phyloP scores from a whole-genome alignment of 768 basidiomycete species.

The Tricholoma sp. region DNA sequence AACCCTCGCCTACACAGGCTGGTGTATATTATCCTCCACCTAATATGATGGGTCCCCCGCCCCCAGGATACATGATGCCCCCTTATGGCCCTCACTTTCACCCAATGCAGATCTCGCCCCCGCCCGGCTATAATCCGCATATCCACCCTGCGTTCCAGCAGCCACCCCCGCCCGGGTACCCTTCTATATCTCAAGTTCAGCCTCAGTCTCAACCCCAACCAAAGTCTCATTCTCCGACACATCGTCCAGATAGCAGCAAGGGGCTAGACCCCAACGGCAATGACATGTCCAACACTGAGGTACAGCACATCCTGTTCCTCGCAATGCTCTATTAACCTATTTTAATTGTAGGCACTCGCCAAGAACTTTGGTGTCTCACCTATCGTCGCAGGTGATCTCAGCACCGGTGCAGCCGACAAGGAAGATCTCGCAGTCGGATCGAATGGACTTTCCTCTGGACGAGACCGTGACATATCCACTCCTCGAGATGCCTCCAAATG shows the following conservation, averaged over 20 bases:
- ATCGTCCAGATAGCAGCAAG: conserved; percentile 40
- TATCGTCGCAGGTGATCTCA: conserved; percentile 61
- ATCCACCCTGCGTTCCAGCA: conserved; percentile 59
- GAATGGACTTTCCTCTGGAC: conserved; percentile 62
- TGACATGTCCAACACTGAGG: conserved; percentile 71
- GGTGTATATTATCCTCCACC: conserved; percentile 36
- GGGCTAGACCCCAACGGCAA: conserved; percentile 78
- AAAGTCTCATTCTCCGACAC: conserved; percentile 17
- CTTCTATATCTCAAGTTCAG: conserved; percentile 27
- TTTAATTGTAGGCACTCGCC: conserved; percentile 49
- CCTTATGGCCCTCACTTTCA: conserved; percentile 31
- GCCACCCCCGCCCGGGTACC: conserved; percentile 28
- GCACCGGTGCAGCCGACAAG: conserved; percentile 48
- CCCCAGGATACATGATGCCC: conserved; percentile 13
- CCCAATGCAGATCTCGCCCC: conserved; percentile 32
- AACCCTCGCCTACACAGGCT: conserved; percentile 31
- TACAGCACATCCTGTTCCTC: conserved; percentile 17
- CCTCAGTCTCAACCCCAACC: conserved; percentile 19
- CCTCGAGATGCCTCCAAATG: conserved; percentile 63
- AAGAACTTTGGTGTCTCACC: conserved; percentile 76
- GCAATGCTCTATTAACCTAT: neutral
- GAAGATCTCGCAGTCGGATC: conserved; percentile 80
- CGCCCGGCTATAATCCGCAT: conserved; percentile 42
- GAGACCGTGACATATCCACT: conserved; percentile 52
- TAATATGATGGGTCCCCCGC: conserved; percentile 1